These are phyloP conservation scores for Nitzschia sp. DNA, from an alignment of 108 stramenopile species.

Conservation along the genomic window DNA sequence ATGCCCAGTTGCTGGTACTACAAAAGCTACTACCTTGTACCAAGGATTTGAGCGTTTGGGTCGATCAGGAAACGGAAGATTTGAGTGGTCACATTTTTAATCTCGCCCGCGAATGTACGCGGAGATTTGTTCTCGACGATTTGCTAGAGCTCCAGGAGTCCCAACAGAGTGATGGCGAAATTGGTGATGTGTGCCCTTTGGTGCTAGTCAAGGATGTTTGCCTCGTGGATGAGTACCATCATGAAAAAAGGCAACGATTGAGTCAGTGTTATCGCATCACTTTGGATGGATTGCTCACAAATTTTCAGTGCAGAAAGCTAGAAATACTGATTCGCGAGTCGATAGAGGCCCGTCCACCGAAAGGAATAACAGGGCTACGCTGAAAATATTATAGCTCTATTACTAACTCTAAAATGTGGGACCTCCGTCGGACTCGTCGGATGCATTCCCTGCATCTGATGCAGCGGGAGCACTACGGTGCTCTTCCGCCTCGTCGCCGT, in stretches of 20 bases:
- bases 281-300: conserved; percentile 32
- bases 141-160: neutral
- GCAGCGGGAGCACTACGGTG: neutral
- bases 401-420: neutral
- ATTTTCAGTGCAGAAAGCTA: conserved; percentile 30
- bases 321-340: conserved; percentile 35
- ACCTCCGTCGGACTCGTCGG: neutral
- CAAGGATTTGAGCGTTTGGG: conserved; percentile 44
- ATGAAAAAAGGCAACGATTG: neutral
- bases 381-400: neutral
- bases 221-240: conserved; percentile 26
- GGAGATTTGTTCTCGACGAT: neutral
- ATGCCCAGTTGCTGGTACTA: conserved; percentile 30
- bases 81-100: neutral
- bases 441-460: neutral
- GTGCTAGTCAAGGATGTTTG: conserved; percentile 19
- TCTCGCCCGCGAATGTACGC: neutral
- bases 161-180: neutral
- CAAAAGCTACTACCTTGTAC: conserved; percentile 16
- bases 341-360: neutral
- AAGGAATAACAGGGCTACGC: neutral
- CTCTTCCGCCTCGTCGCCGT: neutral
- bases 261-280: conserved; percentile 48
- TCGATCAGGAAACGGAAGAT: conserved; percentile 1
- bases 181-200: neutral